Base-by-base conservation (phyloP, 2,329 filamentous ascomycete genomes). In the Ceratocystis alfenasii region DNA sequence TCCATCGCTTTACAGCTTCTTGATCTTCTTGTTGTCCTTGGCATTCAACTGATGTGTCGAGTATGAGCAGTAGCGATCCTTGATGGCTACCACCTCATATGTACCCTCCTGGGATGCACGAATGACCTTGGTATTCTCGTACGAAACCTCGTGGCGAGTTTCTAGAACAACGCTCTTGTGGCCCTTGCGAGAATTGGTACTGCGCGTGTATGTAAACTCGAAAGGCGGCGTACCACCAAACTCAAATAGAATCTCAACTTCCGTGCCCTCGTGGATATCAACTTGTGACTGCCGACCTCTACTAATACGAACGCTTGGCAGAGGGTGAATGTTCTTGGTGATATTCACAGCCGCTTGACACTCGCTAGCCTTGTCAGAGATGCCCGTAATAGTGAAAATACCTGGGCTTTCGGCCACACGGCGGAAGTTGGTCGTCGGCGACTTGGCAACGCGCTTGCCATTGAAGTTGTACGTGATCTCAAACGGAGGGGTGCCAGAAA, bases 191-290 rank as follows among this genome's bases (percentile, higher is more conserved):
- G 86, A 86, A 73, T 96, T 96, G 57, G 90, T 90, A 75, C 88
- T 94, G 68, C 94, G 83, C 22, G 91, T 97, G 75, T 95, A 97
- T 66, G 93, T 96, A 74, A 97, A 99, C 76, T 97, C 94, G 72
- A 99, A 99, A 0, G 94, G 94, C 68, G 94, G 91, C 5, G 89
- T 92, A 66, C 95, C 94, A 79, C 89, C 92, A 76, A 99, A 99
- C 72, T 96, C 89, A 71, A 99, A 97, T 6, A 90, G 78, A 64
- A 99, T 91, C 73, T 96, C 90, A 0, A 94, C 91, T 74, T 95
- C 89, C 68, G 91, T 91, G 70, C 94, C 94, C 78, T 99, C 93
- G 74, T 97, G 95, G 69, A 99, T 99, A 73, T 97, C 94, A 45
- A 95, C 87, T 70, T 88, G 85, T 5, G 86, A 84, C 67, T 89